These are phyloP conservation scores for Sugiyamaella xylanicola DNA, from an alignment of 1,139 yeast species.

Conservation along the genomic window DNA sequence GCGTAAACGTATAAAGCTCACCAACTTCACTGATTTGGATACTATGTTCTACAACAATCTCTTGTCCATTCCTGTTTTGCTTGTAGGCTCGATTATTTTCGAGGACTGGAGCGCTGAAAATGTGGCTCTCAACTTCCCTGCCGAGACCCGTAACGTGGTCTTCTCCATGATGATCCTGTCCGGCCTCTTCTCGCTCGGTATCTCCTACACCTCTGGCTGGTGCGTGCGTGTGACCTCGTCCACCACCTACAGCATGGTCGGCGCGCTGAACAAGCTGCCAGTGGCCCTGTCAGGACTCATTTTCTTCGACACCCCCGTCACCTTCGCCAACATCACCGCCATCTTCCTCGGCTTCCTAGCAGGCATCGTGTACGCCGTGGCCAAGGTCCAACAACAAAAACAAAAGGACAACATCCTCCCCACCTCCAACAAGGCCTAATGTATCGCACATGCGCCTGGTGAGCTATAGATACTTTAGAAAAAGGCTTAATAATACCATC, in stretches of 20 bases:
- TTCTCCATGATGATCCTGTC: constrained; percentile 84
- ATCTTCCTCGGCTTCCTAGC: constrained; percentile 91
- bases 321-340: constrained; percentile 87
- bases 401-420: constrained; percentile 44
- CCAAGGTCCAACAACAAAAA: constrained; percentile 76
- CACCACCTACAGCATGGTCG: constrained; percentile 98
- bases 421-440: constrained; percentile 33
- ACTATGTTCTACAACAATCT: constrained; percentile 98
- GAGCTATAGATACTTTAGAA: background rate
- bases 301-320: constrained; percentile 92
- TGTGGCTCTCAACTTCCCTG: constrained; percentile 74
- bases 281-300: constrained; percentile 92
- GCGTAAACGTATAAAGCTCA: constrained; percentile 96
- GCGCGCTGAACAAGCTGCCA: constrained; percentile 97
- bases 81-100: constrained; percentile 68
- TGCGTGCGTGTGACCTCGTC: constrained; percentile 98
- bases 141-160: constrained; percentile 64
- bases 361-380: constrained; percentile 92
- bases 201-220: constrained; percentile 99
- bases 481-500: background rate
- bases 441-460: constrained; percentile 1
- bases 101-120: constrained; percentile 94
- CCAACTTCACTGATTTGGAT: constrained; percentile 96
- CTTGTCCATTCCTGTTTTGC: constrained; percentile 84
- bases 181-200: constrained; percentile 93